phyloP scores from a whole-genome alignment of 164 flowering plant species.

The Liriodendron chinense region DNA sequence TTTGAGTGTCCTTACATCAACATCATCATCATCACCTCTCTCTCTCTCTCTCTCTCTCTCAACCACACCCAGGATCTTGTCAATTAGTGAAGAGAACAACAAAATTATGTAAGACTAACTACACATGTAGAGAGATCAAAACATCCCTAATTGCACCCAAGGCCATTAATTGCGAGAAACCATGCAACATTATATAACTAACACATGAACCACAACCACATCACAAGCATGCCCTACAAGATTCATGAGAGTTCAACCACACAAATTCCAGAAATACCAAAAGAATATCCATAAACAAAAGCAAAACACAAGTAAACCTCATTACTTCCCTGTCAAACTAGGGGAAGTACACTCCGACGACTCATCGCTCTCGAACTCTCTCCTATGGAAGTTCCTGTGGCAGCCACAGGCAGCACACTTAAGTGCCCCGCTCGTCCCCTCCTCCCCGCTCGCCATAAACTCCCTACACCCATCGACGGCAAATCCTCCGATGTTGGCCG shows the following conservation, averaged over 20 bases:
- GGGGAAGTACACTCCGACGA: slow-evolving; percentile 37
- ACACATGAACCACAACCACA: not conserved
- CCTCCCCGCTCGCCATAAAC: slow-evolving; percentile 73
- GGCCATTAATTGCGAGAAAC: not conserved
- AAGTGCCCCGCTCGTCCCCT: slow-evolving; percentile 45
- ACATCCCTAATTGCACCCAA: not conserved
- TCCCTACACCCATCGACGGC: slow-evolving; percentile 89
- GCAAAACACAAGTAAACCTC: not conserved
- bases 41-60: not conserved
- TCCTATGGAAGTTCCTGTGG: slow-evolving; percentile 74
- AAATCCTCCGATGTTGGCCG: slow-evolving; percentile 70
- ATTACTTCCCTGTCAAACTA: slow-evolving; percentile 12
- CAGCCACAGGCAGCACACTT: slow-evolving; percentile 84
- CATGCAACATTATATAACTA: not conserved
- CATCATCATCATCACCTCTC: not conserved
- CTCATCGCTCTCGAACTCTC: slow-evolving; percentile 50
- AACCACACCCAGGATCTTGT: not conserved
- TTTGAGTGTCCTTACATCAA: too few species aligned
- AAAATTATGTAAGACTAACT: not conserved
- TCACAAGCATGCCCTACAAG: not conserved
- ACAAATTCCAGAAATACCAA: not conserved
- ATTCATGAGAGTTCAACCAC: not conserved
- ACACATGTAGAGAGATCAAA: not conserved
- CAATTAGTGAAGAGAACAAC: not conserved
- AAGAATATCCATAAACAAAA: not conserved